Base-by-base conservation (phyloP, 2,329 filamentous ascomycete species). In the Aspergillus transmontanensis region DNA sequence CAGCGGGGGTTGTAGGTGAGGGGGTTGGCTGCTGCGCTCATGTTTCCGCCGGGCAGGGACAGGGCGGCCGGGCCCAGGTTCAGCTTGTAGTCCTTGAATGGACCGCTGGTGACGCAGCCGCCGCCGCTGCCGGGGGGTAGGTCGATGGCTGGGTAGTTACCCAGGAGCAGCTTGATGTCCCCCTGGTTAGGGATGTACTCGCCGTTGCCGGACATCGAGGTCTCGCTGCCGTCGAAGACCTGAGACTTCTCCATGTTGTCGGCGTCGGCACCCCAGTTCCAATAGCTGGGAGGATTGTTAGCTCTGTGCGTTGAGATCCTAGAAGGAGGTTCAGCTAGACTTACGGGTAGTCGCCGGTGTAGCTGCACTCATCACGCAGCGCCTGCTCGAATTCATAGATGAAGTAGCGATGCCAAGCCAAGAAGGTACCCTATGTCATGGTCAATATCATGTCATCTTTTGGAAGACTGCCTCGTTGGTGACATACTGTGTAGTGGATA, bases 151-250 rank as follows among this genome's bases (percentile, higher is more conserved):
- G 74, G 76, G n/a, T 76, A 65, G 26, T 46, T 45, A 16, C 61
- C 65, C 19, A 69, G 45, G 28, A 21, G 64, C 46, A 68, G 65
- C 59, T 34, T 60, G 16, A 72, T 69, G 32, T 72, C 67, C 28
- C 70, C 21, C 56, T 71, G 68, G 46, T 71, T 61, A 9, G 68
- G 54, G 48, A 79, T 69, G 57, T 73, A 73, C 9, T 63, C 78
- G 4, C 83, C 82, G 66, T 84, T 80, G 12, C 82, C 82, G 5
- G 76, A 77, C 67, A 85, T 75, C 21, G 79, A 82, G 9, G 73
- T 76, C 1, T 76, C 79, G 59, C 77, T 82, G n/a, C 84, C 83
- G 64, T 85, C 82, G 64, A 84, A 84, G 59, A 85, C 72, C 12
- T 82, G 74, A 1, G 81, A 84, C 65, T 71, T 78, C 46, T 75